Evolutionary conservation across 2,329 filamentous ascomycete species (phyloP).

Genomic region (Penicillium frequentans): DNA sequence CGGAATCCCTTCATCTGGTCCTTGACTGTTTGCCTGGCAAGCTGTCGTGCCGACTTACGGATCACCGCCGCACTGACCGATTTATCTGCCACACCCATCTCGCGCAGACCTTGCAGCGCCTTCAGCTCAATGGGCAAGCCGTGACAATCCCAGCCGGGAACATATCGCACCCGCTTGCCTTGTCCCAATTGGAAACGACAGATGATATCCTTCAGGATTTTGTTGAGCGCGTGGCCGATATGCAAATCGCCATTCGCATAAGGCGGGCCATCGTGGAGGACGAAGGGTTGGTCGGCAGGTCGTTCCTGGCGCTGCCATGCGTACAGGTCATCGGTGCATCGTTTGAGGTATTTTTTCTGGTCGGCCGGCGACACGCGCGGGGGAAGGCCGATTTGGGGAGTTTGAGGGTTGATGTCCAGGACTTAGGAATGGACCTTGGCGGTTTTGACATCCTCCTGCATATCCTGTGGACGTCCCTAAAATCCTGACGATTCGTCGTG

Average conservation of each 20-base stretch:
- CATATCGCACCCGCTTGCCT: conserved; percentile 74
- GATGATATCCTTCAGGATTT: conserved; percentile 94
- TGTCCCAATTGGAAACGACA: conserved; percentile 76
- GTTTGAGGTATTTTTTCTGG: conserved; percentile 61
- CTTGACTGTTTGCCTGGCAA: conserved; percentile 58
- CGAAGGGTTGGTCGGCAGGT: conserved; percentile 62
- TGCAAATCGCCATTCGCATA: conserved; percentile 94
- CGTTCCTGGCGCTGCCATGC: conserved; percentile 70
- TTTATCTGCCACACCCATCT: conserved; percentile 23
- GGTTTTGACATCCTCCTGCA: conserved; percentile 39
- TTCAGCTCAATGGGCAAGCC: conserved; percentile 96
- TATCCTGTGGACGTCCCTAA: conserved; percentile 4
- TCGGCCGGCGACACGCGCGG: conserved; percentile 47
- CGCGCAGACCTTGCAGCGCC: conserved; percentile 66
- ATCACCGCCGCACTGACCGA: conserved; percentile 49
- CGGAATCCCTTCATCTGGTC: conserved; percentile 61
- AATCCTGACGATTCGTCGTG: neutral
- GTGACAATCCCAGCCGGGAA: conserved; percentile 97
- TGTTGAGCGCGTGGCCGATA: conserved; percentile 93
- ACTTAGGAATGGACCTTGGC: conserved; percentile 42
- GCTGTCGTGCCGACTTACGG: conserved; percentile 53
- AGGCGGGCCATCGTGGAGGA: conserved; percentile 92
- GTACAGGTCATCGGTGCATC: conserved; percentile 86
- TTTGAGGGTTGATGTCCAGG: conserved; percentile 72
- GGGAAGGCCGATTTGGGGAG: conserved; percentile 72